These are phyloP conservation scores for Picea glauca DNA, from an alignment of 75 land plant genomes.

Conservation along the genomic window DNA sequence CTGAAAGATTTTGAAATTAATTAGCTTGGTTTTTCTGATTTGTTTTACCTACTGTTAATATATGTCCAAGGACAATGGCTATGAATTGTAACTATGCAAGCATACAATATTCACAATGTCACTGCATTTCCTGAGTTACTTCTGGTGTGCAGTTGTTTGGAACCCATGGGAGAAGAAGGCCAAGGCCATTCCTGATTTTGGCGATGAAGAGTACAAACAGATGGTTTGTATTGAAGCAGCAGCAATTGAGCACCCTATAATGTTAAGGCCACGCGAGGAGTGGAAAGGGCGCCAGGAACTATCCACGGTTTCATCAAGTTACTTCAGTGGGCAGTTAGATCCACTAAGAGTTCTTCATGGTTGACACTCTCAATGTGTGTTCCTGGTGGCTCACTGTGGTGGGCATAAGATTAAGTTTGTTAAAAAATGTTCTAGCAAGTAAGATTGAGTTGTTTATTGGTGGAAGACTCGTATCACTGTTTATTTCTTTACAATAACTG, in stretches of 20 bases:
- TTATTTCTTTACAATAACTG: not conserved
- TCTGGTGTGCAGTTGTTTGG: constrained; percentile 35
- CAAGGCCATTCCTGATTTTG: constrained; percentile 44
- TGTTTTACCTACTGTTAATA: not conserved
- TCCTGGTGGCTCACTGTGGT: not conserved
- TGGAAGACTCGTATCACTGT: not conserved
- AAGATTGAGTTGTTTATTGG: not conserved
- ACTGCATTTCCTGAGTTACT: not conserved
- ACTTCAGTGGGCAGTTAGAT: constrained; percentile 58
- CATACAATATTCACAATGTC: not conserved
- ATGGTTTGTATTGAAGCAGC: constrained; percentile 60
- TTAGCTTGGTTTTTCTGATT: too few relatives aligned
- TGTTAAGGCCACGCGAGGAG: constrained; percentile 52
- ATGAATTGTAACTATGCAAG: not conserved
- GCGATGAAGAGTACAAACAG: constrained; percentile 54
- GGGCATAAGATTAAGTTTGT: not conserved
- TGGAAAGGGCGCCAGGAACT: constrained; percentile 60
- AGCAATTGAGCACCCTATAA: constrained; percentile 39
- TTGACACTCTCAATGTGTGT: not conserved
- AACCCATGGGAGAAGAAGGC: constrained; percentile 64
- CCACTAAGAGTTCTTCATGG: constrained; percentile 21
- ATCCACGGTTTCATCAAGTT: constrained; percentile 49
- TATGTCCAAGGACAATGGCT: not conserved
- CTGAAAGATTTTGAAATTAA: too few relatives aligned
- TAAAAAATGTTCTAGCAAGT: not conserved